These are phyloP conservation scores for Aspergillus sp. DNA, from an alignment of 2,329 filamentous ascomycete genomes.

Conservation along the genomic window DNA sequence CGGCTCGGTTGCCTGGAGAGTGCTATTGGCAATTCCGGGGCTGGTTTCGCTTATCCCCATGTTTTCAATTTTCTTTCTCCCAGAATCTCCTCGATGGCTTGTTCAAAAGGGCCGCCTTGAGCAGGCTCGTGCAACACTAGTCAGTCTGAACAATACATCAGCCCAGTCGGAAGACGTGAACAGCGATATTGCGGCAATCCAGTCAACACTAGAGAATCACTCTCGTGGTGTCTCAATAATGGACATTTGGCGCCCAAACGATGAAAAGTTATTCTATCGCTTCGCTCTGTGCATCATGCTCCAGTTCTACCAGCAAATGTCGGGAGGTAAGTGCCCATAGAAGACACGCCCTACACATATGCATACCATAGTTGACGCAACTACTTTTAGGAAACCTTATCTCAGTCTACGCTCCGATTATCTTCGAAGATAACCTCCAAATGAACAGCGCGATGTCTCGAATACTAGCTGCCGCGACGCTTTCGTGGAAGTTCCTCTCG, in stretches of 20 bases:
- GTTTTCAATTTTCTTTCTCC: not conserved
- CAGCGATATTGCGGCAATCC: not conserved
- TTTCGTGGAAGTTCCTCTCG: not conserved
- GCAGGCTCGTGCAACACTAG: not conserved
- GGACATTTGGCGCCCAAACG: not conserved
- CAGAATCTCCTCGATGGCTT: not conserved
- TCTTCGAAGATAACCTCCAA: not conserved
- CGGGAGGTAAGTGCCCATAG: not conserved
- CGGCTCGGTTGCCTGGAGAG: too few species aligned
- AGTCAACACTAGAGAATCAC: not conserved
- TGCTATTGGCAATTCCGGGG: too few species aligned
- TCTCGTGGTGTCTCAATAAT: not conserved
- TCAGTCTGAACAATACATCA: not conserved
- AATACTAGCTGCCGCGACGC: not conserved
- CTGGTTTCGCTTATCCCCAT: too few species aligned
- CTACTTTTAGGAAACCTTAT: not conserved
- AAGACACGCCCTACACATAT: too few species aligned
- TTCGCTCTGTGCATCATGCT: not conserved
- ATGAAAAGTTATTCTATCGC: not conserved
- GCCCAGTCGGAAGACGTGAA: not conserved
- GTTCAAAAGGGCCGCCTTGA: not conserved
- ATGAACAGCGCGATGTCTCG: not conserved
- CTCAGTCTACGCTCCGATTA: not conserved
- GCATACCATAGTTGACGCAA: too few species aligned
- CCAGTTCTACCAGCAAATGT: not conserved